Percentiles rank a stretch among this genome's conserved stretches.
These are phyloP conservation scores for Oryza meyeriana DNA, from an alignment of 176 grass and related monocot species.

Conservation along the genomic window DNA sequence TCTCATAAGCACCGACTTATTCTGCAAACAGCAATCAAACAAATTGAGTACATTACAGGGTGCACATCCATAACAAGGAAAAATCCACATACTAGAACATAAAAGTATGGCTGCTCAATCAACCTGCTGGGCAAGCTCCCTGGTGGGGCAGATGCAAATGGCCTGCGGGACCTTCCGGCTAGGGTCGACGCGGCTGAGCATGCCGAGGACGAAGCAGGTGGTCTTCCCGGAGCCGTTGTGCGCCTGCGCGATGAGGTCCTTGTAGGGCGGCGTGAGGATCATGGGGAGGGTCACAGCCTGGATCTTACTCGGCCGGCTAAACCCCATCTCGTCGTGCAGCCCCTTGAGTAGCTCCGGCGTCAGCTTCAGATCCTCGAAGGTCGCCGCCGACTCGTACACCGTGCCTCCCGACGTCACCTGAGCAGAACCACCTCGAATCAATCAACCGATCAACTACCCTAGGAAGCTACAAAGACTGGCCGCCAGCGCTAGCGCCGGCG, in stretches of 20 bases:
- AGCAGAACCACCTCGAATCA: not conserved
- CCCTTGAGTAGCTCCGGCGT: constrained; percentile 73
- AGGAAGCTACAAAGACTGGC: not conserved
- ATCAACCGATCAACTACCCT: not conserved
- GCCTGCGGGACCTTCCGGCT: constrained; percentile 65
- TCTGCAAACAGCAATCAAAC: constrained; percentile 40
- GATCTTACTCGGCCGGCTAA: constrained; percentile 84
- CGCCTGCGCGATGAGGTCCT: constrained; percentile 91
- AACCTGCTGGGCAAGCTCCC: constrained; percentile 90
- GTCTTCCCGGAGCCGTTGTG: constrained; percentile 96
- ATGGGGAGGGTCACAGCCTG: constrained; percentile 86
- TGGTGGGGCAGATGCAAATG: constrained; percentile 88
- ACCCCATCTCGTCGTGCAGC: constrained; percentile 79
- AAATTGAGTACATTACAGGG: not conserved
- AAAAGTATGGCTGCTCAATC: not conserved
- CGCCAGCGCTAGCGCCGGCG: not conserved
- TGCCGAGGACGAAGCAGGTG: constrained; percentile 94
- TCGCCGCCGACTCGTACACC: constrained; percentile 81
- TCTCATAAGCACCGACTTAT: constrained; percentile 72
- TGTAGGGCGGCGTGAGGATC: constrained; percentile 83
- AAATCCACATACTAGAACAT: not conserved
- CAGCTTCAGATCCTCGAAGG: constrained; percentile 83
- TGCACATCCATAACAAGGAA: not conserved
- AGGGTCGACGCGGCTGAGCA: constrained; percentile 85
- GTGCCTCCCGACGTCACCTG: constrained; percentile 81